A percentile compares a stretch with the other conserved stretches of the same genome.
phyloP scores from a whole-genome alignment of 176 grass and related monocot genomes.

The Musa schizocarpa region DNA sequence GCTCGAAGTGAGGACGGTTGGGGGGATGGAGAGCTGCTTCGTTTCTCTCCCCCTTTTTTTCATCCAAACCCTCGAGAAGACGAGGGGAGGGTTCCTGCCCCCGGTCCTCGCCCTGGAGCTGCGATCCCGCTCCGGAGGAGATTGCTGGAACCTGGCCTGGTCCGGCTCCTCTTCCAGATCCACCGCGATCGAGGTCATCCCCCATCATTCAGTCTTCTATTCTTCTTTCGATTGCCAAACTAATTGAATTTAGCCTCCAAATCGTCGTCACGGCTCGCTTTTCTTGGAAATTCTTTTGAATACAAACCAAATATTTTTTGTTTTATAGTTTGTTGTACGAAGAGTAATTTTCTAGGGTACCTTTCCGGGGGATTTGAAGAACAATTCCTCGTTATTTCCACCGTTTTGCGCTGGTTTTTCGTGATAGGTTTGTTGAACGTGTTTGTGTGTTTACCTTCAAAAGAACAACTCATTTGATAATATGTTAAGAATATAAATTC shows the following conservation, averaged over 20 bases:
- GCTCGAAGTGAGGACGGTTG: constrained; percentile 55
- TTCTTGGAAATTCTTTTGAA: too few species aligned
- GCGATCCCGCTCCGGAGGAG: constrained; percentile 27
- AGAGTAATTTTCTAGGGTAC: too few species aligned
- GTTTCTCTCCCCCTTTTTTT: constrained; percentile 74
- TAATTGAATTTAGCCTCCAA: background rate
- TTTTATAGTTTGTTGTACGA: too few species aligned
- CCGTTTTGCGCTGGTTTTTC: too few species aligned
- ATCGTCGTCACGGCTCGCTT: background rate
- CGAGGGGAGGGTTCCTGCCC: constrained; percentile 36
- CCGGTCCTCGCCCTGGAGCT: constrained; percentile 75
- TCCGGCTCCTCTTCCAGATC: constrained; percentile 66
- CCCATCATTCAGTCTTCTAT: too few species aligned
- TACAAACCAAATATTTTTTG: too few species aligned
- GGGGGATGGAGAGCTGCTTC: constrained; percentile 75
- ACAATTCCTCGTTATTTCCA: too few species aligned
- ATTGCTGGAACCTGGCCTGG: constrained; percentile 73
- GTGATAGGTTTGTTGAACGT: too few species aligned
- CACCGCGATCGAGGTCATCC: constrained; percentile 58
- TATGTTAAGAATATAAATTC: too few species aligned
- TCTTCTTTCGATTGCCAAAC: background rate
- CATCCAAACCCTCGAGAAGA: constrained; percentile 52
- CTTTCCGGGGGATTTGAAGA: too few species aligned
- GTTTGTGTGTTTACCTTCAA: too few species aligned
- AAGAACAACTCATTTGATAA: too few species aligned